phyloP scores from a whole-genome alignment of 2,329 filamentous ascomycete genomes.

The Pestalotiopsis sp. region DNA sequence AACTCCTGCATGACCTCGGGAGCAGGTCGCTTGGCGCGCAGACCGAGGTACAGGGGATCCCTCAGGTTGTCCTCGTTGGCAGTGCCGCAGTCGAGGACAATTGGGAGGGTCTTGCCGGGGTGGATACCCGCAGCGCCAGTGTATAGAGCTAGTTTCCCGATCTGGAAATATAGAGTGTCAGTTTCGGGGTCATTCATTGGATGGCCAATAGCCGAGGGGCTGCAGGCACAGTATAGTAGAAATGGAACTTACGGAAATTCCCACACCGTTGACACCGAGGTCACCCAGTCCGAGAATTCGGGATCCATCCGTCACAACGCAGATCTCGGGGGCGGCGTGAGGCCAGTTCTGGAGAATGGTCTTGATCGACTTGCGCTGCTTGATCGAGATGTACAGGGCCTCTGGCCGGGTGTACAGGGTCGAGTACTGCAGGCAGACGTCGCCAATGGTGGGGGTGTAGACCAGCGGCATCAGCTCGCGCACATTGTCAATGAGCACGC shows the following conservation, averaged over 20 bases:
- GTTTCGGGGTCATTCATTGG: slow-evolving; percentile 1
- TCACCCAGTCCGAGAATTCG: slow-evolving; percentile 92
- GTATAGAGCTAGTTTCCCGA: slow-evolving; percentile 95
- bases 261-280: slow-evolving; percentile 95
- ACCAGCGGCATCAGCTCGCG: slow-evolving; percentile 82
- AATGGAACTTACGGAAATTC: slow-evolving; percentile 74
- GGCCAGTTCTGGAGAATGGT: slow-evolving; percentile 94
- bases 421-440: slow-evolving; percentile 95
- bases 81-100: slow-evolving; percentile 69
- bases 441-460: slow-evolving; percentile 89
- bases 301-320: slow-evolving; percentile 94
- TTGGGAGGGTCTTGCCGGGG: slow-evolving; percentile 79
- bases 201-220: slow-evolving; percentile 10
- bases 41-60: slow-evolving; percentile 84
- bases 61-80: slow-evolving; percentile 68
- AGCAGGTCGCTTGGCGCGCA: slow-evolving; percentile 79
- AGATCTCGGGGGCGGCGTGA: slow-evolving; percentile 86
- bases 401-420: slow-evolving; percentile 94
- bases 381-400: slow-evolving; percentile 93
- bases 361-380: slow-evolving; percentile 87
- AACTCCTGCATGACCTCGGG: slow-evolving; percentile 84
- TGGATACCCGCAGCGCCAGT: slow-evolving; percentile 94
- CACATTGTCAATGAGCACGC: slow-evolving; percentile 76
- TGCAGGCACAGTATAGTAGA: neutral
- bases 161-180: slow-evolving; percentile 40